Base-by-base conservation (phyloP, 2,329 filamentous ascomycete species). In the Colletotrichum sp. region DNA sequence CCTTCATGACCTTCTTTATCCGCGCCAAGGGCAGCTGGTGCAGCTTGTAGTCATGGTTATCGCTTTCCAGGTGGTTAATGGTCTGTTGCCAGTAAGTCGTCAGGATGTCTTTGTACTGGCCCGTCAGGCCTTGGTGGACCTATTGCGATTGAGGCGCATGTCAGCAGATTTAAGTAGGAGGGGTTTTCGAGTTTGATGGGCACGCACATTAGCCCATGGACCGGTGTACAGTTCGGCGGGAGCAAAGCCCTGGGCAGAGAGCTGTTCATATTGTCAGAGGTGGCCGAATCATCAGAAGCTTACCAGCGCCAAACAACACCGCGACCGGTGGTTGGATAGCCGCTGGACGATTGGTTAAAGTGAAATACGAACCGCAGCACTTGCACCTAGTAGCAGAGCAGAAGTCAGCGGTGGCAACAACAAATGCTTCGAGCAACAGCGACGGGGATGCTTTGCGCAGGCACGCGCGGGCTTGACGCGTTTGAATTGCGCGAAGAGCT, bases 1-100 rank as follows among this genome's bases (percentile, higher is more conserved):
- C 97, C 87, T 99, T 99, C 97, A 99, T 99, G 79, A 99, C 97
- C 86, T 99, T 99, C 90, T 99, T 99, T 88, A 99, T 99, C 71
- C 97, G 94, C n/a, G 97, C 97, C 55, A 99, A 90, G 3, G 97
- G 97, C 52, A 99, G 90, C 85, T 98, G 97, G 84, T 99, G 97
- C 72, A 98, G 91, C 87, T 99, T 99, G 90, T 98, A 99, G 86
- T 99, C 97, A 85, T 99, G 97, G 65, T 94, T 95, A 81, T 98
- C 97, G 76, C 91, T 95, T 87, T 99, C 97, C 75, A 99, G 92
- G 84, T 98, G 96, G 79, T 94, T 96, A 87, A 99, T 98, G 78
- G 96, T 97, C 82, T 99, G 96, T 85, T 99, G 97, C 97, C 97
- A 99, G 87, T 99, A 99, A 8, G 96, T 98, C 59, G 98, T 98